Base-by-base conservation (phyloP, 2,329 filamentous ascomycete species). In the Phaeosphaeria sp. region DNA sequence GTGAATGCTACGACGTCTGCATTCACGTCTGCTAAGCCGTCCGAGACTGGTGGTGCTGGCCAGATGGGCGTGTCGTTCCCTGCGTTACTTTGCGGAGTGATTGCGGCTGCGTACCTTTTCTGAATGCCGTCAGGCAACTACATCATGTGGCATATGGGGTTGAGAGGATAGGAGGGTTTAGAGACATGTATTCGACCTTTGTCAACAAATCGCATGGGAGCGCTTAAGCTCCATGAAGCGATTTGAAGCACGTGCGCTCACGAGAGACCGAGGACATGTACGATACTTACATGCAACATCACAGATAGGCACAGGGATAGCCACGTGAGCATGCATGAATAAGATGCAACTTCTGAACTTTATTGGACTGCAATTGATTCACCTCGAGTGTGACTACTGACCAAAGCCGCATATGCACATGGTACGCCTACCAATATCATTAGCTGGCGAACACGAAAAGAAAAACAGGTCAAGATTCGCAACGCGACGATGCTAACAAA, bases 11-110 rank as follows among this genome's bases (percentile, higher is more conserved):
- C 30, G 4, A 41, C 55, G 22, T 39, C 49, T 33, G 11, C 13
- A 11, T 46, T 49, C 1, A 22, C n/a, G 30, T 50, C 52, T 18
- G 18, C 27, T 9, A 21, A 63, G 52, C 20, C 47, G 56, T 27
- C 20, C 30, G 49, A 48, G 46, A 48, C 46, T 11, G 46, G 46
- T 18, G 46, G 46, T 27, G 58, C 56, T 39, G 51, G 36, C 11
- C 53, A 58, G 10, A 51, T 25, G 39, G 44, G 36, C 17, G 44
- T 57, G 1, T 55, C 62, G 17, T 50, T 61, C 21, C 43, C 41
- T 6, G 39, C 55, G 6, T 50, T 65, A 2, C 50, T 55, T 39
- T 21, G 62, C 11, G 46, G 62, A 13, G 18, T 59, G 15, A 42
- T 59, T 51, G 53, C 20, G 9, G 58, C 27, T 47, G 55, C 50